Base-by-base conservation (phyloP, 495 filamentous ascomycete genomes). In the Xanthoparmelia taractica region DNA sequence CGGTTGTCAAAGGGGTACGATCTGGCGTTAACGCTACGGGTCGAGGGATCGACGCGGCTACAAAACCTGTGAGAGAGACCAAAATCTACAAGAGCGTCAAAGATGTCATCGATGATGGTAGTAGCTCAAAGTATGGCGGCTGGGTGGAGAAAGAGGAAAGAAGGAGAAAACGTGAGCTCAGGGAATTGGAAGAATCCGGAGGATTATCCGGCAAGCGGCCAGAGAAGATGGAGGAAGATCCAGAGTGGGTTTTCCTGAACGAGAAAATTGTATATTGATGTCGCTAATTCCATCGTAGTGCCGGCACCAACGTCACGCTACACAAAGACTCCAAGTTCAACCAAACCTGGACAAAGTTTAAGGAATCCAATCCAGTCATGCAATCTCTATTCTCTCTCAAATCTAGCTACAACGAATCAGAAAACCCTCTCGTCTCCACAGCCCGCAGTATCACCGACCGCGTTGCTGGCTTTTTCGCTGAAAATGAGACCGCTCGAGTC, bases 261-360 rank as follows among this genome's bases (percentile, higher is more conserved):
- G 2, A 17, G 4, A 43, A 18, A 59, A 40, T 36, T 47, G 12
- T n/a, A 20, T 55, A 27, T 18, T 23, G 29, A 33, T 12, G 6
- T 20, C 3, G 27, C 60, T 62, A 43, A 62, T 18, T 2, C 43
- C 13, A 8, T 31, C 31, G 10, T 62, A 97, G 93, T 52, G 94
- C 94, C 64, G 94, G 94, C 57, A 94, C 91, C 59, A 92, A 96
- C 68, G 79, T 98, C 33, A 97, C 92, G 5, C 73, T 98, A 3
- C 94, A 98, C 79, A 98, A 98, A 76, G 94, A 98, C 71, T 85
- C 95, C 25, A 87, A 86, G 10, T 96, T 92, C 90, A 94, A 96
- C 77, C 92, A 97, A 73, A 89, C 90, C 12, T 98, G 94, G 94
- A 82, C 87, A 43, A 85, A 88, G 37, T 98, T 97, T 85, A 83